Evolutionary conservation across 768 basidiomycete genomes (phyloP), one percentile per base, ranked within the genome.

Genomic region (Sistotremastrum suecicum): DNA sequence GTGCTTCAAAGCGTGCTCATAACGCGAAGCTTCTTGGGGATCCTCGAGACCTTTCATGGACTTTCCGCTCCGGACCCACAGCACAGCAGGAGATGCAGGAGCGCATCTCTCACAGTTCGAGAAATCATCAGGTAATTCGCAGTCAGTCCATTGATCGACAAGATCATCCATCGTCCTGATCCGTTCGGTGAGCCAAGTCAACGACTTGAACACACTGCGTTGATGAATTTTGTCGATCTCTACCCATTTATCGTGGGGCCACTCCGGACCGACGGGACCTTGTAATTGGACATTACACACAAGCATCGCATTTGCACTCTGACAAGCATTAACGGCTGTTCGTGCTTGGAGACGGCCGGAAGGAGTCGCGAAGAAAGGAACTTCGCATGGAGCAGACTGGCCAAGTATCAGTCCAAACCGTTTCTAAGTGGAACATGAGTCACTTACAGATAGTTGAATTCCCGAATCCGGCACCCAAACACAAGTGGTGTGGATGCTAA

Each of bases 151-250:
- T 3, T 66, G 55, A 30, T 63, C 65, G 53, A 83, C 73, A 47
- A 72, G 64, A 35, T 76, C 76, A 28, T 82, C 75, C 47, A 89
- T 74, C 48, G 79, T 75, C 8, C 84, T 78, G 50, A 92, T 72
- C 42, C 88, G 77, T 57, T 91, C 86, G 28, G 88, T 66, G 12
- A 95, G 63, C 91, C 92, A 97, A 2, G 89, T 83, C 10, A 94
- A 58, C 4, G 79, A 69, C 50, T 75, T 76, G 68, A 91, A 94
- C 1, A 78, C 81, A 7, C 73, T 66, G 3, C 90, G 79, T 56
- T 94, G 87, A 53, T 92, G 82, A 6, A 88, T 67, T 53, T 85
- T 82, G 60, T 94, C 88, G 39, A 97, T 76, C 53, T 89, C 83
- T 37, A 63, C 66, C 88, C 87, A 95, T 4, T 55, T 50, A 8